Evolutionary conservation across 78 protist genomes (phyloP).

Genomic region (Mantamonas sphyraenae): DNA sequence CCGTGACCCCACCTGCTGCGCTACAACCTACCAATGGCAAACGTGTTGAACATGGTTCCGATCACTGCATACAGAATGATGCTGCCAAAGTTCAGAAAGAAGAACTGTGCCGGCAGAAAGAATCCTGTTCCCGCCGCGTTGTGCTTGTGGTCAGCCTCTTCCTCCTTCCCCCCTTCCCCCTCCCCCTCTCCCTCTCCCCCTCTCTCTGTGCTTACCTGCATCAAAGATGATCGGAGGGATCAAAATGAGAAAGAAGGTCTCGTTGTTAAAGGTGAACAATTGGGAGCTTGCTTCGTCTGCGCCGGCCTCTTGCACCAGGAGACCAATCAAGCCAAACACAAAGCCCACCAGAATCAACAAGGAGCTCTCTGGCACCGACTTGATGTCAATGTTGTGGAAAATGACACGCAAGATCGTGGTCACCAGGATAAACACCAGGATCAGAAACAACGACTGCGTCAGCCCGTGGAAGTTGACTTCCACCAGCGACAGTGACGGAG

Average conservation of each 20-base stretch:
- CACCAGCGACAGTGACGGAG: too few relatives aligned
- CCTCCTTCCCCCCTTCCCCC: too few relatives aligned
- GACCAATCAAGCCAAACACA: neutral
- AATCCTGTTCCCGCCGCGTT: too few relatives aligned
- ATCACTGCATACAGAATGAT: slow-evolving; percentile 15
- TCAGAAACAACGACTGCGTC: too few relatives aligned
- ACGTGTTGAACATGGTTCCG: slow-evolving; percentile 25
- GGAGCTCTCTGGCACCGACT: neutral
- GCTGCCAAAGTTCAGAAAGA: slow-evolving; percentile 7
- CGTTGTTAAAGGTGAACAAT: neutral
- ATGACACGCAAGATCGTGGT: neutral
- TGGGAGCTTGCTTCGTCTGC: neutral
- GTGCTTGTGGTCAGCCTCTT: too few relatives aligned
- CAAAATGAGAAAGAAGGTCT: neutral
- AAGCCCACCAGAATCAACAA: neutral
- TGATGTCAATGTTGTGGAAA: neutral
- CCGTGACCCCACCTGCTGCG: too few relatives aligned
- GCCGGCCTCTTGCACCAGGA: neutral
- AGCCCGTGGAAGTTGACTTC: too few relatives aligned
- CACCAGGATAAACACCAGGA: too few relatives aligned
- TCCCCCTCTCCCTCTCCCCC: too few relatives aligned
- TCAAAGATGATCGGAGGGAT: slow-evolving; percentile 9
- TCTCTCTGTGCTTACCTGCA: too few relatives aligned
- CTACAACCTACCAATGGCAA: neutral
- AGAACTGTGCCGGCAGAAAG: neutral